A percentile compares a stretch with the other conserved stretches of the same genome.
phyloP scores from a whole-genome alignment of 148 eudicot species.

The Dianthus caryophyllus region DNA sequence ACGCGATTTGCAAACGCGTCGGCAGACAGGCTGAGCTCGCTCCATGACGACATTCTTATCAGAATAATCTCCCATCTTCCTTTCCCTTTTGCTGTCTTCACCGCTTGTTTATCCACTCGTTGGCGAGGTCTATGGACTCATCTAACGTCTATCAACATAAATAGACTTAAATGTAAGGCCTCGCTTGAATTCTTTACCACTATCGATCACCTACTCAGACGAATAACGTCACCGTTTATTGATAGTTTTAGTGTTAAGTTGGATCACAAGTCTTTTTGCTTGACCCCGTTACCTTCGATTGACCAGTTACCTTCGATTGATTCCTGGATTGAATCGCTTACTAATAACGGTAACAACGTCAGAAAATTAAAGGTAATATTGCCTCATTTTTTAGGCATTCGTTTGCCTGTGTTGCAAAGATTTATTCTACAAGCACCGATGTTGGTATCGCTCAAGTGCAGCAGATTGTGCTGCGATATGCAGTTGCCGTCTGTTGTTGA shows the following conservation, averaged over 20 bases:
- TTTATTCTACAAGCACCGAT: neutral
- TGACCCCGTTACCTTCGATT: too few relatives aligned
- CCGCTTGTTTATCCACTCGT: neutral
- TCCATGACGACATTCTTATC: neutral
- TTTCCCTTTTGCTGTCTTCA: neutral
- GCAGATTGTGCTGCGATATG: neutral
- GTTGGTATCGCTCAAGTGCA: neutral
- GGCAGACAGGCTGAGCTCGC: neutral
- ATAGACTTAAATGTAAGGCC: neutral
- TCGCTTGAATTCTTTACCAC: neutral
- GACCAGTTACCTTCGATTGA: too few relatives aligned
- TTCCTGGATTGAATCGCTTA: too few relatives aligned
- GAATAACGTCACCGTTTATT: neutral
- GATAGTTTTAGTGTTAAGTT: neutral
- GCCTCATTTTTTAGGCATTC: too few relatives aligned
- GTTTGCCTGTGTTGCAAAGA: neutral
- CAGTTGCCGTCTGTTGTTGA: constrained; percentile 1
- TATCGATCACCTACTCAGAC: neutral
- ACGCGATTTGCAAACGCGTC: too few relatives aligned
- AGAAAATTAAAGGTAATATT: too few relatives aligned
- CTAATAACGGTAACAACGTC: too few relatives aligned
- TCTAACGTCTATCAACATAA: neutral
- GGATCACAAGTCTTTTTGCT: too few relatives aligned
- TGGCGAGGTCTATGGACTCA: constrained; percentile 1
- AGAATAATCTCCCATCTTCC: neutral